These are phyloP conservation scores for Physcomitrellopsis africana DNA, from an alignment of 225 moss, liverwort and hornwort genomes.

Conservation along the genomic window DNA sequence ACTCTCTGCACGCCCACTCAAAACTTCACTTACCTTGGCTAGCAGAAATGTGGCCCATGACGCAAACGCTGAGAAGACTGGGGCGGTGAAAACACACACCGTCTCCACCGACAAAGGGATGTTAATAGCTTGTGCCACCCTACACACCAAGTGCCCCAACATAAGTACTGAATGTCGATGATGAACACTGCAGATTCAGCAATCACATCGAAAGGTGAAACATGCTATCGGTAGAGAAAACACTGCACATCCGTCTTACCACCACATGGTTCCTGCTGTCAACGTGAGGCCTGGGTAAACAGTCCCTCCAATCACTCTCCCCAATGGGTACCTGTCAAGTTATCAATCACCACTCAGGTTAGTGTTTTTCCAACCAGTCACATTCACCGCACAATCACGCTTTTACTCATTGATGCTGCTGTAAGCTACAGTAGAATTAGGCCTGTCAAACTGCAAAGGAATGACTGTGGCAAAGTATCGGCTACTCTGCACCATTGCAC, in stretches of 20 bases:
- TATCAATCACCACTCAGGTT: conserved; percentile 28
- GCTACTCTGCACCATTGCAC: background rate
- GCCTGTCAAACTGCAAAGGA: background rate
- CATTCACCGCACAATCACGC: background rate
- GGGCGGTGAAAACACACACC: conserved; percentile 97
- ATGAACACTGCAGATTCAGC: conserved; percentile 5
- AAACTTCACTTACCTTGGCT: conserved; percentile 72
- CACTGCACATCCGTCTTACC: conserved; percentile 59
- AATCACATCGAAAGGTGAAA: background rate
- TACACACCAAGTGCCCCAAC: conserved; percentile 46
- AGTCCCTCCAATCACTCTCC: conserved; percentile 97
- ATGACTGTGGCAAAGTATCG: conserved; percentile 23
- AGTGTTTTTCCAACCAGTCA: conserved; percentile 5
- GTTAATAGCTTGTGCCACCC: conserved; percentile 91
- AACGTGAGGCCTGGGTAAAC: conserved; percentile 96
- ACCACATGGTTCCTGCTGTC: conserved; percentile 98
- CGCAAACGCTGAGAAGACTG: conserved; percentile 94
- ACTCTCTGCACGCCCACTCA: conserved; percentile 5
- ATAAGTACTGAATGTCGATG: conserved; percentile 26
- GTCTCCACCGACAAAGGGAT: conserved; percentile 98
- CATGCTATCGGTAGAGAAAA: conserved; percentile 13
- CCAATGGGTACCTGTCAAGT: conserved; percentile 87
- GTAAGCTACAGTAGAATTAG: background rate
- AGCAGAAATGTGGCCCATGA: conserved; percentile 93
- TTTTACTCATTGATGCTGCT: conserved; percentile 20